Base-by-base conservation (phyloP, 2,329 filamentous ascomycete genomes). In the Zymoseptoria pseudotritici region DNA sequence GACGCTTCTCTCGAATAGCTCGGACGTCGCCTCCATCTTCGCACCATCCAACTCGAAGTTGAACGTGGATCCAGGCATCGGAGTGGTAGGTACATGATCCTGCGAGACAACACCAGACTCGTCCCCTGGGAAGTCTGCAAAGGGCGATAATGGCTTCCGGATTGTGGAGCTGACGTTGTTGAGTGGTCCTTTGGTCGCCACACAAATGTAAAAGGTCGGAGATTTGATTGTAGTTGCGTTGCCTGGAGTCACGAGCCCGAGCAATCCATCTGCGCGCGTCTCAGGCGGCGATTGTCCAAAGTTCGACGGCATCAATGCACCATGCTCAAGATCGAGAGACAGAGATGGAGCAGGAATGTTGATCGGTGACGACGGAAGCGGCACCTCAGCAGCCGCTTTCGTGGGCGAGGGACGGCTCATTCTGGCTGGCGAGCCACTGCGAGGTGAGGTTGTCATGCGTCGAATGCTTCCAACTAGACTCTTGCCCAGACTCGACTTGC, bases 1-100 rank as follows among this genome's bases (percentile, higher is more conserved):
- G n/a, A 69, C 68, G 51, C 65, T 66, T 17, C 68, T 61, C 54
- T 71, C 69, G 52, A 70, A 70, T 2, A 67, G 55, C 50, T 64
- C 63, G 29, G 53, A 55, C 31, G 53, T 61, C 19, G 62, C 57
- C 26, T 62, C 60, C 36, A 58, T 57, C 8, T 53, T 58, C 21
- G 60, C 59, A 11, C 64, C 68, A 49, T 70, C 68, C 7, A 71
- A 20, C n/a, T 68, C 67, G 11, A 66, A 36, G 2, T 29, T 22
- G 1, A 60, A 17, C 8, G 50, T 62, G 10, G 63, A 66, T 6
- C 64, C 66, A 24, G 67, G 64, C 60, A 66, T 58, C 24, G 69
- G 66, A 10, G 67, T 67, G 5, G 62, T 24, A 13, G 65, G 61
- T 10, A 55, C 56, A n/a, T 46, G 36, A 17, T 53, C 46, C 2